phyloP scores from a whole-genome alignment of 202 grass and related monocot genomes.

The Carex sylvatica region DNA sequence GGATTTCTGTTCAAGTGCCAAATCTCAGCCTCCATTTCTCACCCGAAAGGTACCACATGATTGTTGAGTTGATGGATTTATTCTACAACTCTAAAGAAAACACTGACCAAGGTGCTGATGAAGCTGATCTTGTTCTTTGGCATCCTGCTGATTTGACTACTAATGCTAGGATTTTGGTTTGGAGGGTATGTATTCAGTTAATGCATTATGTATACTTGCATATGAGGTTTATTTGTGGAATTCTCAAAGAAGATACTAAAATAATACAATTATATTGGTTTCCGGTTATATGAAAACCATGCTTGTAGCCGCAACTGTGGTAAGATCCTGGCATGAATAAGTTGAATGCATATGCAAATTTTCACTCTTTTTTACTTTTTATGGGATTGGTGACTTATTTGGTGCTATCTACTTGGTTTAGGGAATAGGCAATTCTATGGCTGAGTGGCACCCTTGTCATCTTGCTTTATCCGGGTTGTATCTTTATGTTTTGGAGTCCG shows the following conservation, averaged over 20 bases:
- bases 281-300: not conserved
- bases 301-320: not conserved
- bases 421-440: slow-evolving; percentile 84
- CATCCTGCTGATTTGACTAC: slow-evolving; percentile 80
- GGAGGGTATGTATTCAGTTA: slow-evolving; percentile 62
- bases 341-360: not conserved
- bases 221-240: not conserved
- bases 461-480: slow-evolving; percentile 88
- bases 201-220: not conserved
- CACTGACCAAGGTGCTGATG: slow-evolving; percentile 42
- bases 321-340: not conserved
- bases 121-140: slow-evolving; percentile 57
- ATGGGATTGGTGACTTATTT: slow-evolving; percentile 17
- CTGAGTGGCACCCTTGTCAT: slow-evolving; percentile 90
- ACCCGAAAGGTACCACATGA: slow-evolving; percentile 75
- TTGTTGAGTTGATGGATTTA: slow-evolving; percentile 68
- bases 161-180: slow-evolving; percentile 92
- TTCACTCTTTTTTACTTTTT: not conserved
- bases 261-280: not conserved
- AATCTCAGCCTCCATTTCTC: slow-evolving; percentile 91
- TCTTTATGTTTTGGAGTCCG: slow-evolving; percentile 90
- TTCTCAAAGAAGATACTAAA: not conserved
- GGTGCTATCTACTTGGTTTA: slow-evolving; percentile 25
- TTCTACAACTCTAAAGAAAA: slow-evolving; percentile 51
- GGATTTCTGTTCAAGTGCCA: slow-evolving; percentile 95